Evolutionary conservation across 2,329 filamentous ascomycete species (phyloP), one percentile per base, ranked within the genome.

Genomic region (Colletotrichum graminicola): DNA sequence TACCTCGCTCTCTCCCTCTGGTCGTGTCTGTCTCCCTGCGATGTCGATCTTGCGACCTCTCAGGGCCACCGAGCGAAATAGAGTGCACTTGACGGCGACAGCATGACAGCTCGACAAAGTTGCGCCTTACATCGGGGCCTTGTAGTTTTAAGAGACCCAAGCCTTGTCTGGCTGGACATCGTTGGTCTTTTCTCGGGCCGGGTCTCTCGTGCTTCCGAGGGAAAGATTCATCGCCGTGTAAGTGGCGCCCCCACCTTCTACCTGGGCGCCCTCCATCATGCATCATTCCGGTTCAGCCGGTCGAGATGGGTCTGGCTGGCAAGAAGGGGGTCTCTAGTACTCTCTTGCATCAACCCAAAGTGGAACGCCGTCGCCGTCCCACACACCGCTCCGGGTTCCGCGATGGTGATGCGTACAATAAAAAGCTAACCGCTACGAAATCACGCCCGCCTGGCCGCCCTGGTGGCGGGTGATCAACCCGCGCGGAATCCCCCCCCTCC

Each of bases 41-140:
- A 23, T 26, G 43, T 62, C 32, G 59, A 62, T 62, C 43, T 49
- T 62, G 32, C 59, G 14, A 23, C 43, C 12, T 34, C 43, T 18
- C 59, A 51, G 32, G 45, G 45, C 21, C 8, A n/a, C 59, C 45
- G 59, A 36, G 59, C 45, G 41, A n/a, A 45, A n/a, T n/a, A 8
- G 10, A n/a, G 45, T 5, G 32, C 21, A 39, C 29, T 55, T 12
- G 11, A 32, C 21, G 7, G 51, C 3, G 39, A 34, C 51, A 54
- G 29, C 51, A 32, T 12, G 59, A 18, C 59, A 26, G 36, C 55
- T 41, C 6, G n/a, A 41, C 6, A 39, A 57, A 7, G 55, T 43
- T 12, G 14, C n/a, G 6, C 21, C 29, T 61, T 34, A 49, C 59
- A 61, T 49, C 43, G 29, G 32, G 52, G 29, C 21, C 5, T 6